Percentiles rank a stretch among this genome's conserved stretches.
Conservation (phyloP, 1,139 yeast species). For the Sporopachydermia cereana region DNA sequence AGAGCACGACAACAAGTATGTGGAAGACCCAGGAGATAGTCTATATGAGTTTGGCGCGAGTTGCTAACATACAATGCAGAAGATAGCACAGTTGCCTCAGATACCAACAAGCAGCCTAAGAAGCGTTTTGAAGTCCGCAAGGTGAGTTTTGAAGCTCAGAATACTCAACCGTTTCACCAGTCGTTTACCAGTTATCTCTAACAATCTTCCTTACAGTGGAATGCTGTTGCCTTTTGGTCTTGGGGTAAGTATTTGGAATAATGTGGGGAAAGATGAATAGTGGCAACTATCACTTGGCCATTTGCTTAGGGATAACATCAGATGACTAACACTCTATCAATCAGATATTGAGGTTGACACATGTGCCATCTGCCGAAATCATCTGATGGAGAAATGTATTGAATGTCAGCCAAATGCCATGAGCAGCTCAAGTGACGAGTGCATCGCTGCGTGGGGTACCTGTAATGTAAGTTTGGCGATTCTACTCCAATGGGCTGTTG, state of each 20-base stretch:
- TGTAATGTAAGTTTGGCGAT: conserved; percentile 44
- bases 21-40: not conserved
- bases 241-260: conserved; percentile 55
- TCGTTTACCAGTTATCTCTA: too few relatives aligned
- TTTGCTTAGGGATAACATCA: not conserved
- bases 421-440: conserved; percentile 57
- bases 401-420: conserved; percentile 88
- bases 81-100: conserved; percentile 1
- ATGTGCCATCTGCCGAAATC: conserved; percentile 97
- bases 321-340: conserved; percentile 21
- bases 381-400: conserved; percentile 96
- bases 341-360: conserved; percentile 78
- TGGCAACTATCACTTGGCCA: not conserved
- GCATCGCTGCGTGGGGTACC: conserved; percentile 95
- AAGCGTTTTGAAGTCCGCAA: conserved; percentile 61
- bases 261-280: not conserved
- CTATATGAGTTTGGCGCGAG: too few relatives aligned
- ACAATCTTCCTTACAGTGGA: conserved; percentile 42
- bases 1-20: not conserved
- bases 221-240: conserved; percentile 99
- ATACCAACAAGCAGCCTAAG: conserved; percentile 21
- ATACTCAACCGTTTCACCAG: too few relatives aligned
- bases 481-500: not conserved
- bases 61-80: not conserved
- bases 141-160: conserved; percentile 15